Percentiles rank a stretch among this genome's conserved stretches.
Conservation (phyloP, 371 early-diverging fungal species). For the Mortierella sp. region DNA sequence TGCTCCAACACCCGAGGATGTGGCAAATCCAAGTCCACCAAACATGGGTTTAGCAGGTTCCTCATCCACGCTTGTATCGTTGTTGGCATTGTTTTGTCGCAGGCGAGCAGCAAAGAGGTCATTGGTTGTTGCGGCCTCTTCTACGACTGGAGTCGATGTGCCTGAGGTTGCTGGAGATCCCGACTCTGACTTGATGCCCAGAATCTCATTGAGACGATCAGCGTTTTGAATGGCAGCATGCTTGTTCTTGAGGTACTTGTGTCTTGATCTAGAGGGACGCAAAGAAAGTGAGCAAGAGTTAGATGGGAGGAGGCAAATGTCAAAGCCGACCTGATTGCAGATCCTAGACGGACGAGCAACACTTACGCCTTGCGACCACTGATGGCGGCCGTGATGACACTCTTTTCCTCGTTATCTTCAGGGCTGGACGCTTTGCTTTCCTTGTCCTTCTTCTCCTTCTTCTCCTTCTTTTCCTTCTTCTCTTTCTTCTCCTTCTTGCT, state of each 20-base stretch:
- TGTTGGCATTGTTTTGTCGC: constrained; percentile 24
- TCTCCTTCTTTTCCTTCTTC: constrained; percentile 43
- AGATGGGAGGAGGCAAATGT: too few relatives aligned
- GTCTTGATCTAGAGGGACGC: constrained; percentile 63
- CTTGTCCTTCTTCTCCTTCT: constrained; percentile 57
- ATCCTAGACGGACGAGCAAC: neutral
- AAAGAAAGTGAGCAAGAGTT: neutral
- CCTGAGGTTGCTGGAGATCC: constrained; percentile 54
- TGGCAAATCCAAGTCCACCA: constrained; percentile 55
- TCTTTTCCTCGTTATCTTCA: constrained; percentile 42
- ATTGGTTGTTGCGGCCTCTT: constrained; percentile 39
- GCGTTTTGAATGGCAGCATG: constrained; percentile 61
- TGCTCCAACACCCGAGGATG: constrained; percentile 38
- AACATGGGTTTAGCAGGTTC: constrained; percentile 49
- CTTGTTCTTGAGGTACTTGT: constrained; percentile 79
- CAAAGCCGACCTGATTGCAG: too few relatives aligned
- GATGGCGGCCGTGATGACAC: constrained; percentile 43
- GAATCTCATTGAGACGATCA: constrained; percentile 64
- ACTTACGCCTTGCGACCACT: constrained; percentile 63
- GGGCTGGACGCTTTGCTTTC: constrained; percentile 53
- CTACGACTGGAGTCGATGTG: constrained; percentile 42
- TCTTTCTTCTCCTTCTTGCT: constrained; percentile 19
- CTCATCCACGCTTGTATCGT: neutral
- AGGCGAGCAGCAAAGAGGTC: constrained; percentile 47
- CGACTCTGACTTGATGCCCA: constrained; percentile 61